Evolutionary conservation across 768 basidiomycete species (phyloP).

Genomic region (Macrocybe gigantea): DNA sequence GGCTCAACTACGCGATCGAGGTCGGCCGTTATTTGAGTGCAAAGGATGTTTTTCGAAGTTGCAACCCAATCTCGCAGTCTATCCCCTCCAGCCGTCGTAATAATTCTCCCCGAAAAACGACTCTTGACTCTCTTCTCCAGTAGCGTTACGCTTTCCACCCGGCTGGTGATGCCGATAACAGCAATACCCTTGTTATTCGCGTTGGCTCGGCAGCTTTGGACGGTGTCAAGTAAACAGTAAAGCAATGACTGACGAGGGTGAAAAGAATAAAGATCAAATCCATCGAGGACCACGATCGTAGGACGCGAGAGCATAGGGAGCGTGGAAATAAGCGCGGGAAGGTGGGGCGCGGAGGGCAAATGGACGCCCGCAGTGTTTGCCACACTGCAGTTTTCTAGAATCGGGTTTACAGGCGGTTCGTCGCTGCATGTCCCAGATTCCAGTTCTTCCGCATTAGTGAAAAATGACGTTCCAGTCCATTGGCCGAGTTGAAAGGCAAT

Average conservation of each 20-base stretch:
- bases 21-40: slow-evolving; percentile 15
- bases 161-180: slow-evolving; percentile 81
- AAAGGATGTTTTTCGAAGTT: slow-evolving; percentile 43
- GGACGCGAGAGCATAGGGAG: slow-evolving; percentile 78
- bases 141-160: slow-evolving; percentile 82
- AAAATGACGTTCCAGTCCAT: slow-evolving; percentile 64
- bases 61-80: slow-evolving; percentile 43
- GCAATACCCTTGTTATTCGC: slow-evolving; percentile 63
- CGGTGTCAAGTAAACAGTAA: slow-evolving; percentile 94
- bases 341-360: slow-evolving; percentile 62
- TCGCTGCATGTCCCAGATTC: slow-evolving; percentile 8
- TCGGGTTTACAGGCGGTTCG: too few species aligned
- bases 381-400: slow-evolving; percentile 20
- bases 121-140: slow-evolving; percentile 98
- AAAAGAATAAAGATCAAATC: slow-evolving; percentile 88
- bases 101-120: slow-evolving; percentile 88
- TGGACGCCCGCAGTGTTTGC: slow-evolving; percentile 16
- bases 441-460: slow-evolving; percentile 34
- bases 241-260: slow-evolving; percentile 90
- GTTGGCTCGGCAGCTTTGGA: slow-evolving; percentile 72
- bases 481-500: slow-evolving; percentile 79
- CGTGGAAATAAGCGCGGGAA: slow-evolving; percentile 68
- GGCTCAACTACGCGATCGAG: slow-evolving; percentile 15
- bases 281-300: slow-evolving; percentile 80
- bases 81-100: slow-evolving; percentile 64